phyloP scores from a whole-genome alignment of 2,329 filamentous ascomycete species.

The Arthrocladium fulminans region DNA sequence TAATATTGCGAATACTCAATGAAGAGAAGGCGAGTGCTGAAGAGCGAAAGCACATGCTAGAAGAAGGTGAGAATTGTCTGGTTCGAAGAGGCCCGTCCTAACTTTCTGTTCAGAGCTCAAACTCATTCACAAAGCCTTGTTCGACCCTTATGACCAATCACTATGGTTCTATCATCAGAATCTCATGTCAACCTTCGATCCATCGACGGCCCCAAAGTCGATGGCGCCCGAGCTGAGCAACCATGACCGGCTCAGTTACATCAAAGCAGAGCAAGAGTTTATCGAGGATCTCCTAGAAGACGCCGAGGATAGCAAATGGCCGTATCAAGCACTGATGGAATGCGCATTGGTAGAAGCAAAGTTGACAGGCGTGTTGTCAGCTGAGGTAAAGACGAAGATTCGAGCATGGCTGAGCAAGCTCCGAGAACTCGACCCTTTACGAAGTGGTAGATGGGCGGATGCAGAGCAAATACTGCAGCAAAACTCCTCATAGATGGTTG shows the following conservation, averaged over 20 bases:
- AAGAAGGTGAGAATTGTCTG: slow-evolving; percentile 48
- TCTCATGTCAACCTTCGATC: slow-evolving; percentile 61
- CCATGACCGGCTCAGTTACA: slow-evolving; percentile 55
- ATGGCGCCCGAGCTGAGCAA: slow-evolving; percentile 57
- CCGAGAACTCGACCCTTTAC: slow-evolving; percentile 62
- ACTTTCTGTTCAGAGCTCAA: slow-evolving; percentile 54
- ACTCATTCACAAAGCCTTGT: slow-evolving; percentile 67
- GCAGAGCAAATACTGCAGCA: slow-evolving; percentile 38
- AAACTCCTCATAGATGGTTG: background rate
- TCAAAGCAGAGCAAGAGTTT: slow-evolving; percentile 62
- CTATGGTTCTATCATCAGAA: slow-evolving; percentile 96
- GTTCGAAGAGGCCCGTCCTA: background rate
- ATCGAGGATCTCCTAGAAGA: slow-evolving; percentile 59
- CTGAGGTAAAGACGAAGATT: slow-evolving; percentile 41
- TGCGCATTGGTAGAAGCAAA: slow-evolving; percentile 55
- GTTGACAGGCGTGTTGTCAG: slow-evolving; percentile 38
- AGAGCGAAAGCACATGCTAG: slow-evolving; percentile 60
- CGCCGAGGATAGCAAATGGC: slow-evolving; percentile 71
- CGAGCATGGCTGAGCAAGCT: slow-evolving; percentile 55
- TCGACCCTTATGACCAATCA: slow-evolving; percentile 88
- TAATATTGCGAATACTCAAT: slow-evolving; percentile 66
- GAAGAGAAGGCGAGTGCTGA: slow-evolving; percentile 58
- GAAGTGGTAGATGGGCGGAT: slow-evolving; percentile 67
- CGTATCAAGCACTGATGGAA: slow-evolving; percentile 77
- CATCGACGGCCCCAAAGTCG: slow-evolving; percentile 41